These are phyloP conservation scores for Nemophila menziesii DNA, from an alignment of 257 asterid species.

Conservation along the genomic window DNA sequence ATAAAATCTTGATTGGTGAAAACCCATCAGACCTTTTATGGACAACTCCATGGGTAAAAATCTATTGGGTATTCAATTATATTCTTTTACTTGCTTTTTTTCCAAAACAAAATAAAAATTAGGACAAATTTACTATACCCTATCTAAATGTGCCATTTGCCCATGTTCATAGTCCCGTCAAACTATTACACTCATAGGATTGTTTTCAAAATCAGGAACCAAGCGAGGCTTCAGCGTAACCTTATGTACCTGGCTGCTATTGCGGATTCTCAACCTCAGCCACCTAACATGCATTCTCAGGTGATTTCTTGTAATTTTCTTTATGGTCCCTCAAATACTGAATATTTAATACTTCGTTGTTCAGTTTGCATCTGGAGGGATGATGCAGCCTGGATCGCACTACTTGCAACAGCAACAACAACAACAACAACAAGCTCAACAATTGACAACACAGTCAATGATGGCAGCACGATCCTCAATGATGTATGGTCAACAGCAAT, in stretches of 20 bases:
- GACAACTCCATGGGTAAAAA: no score
- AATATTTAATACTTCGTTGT: neutral
- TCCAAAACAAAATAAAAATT: no score
- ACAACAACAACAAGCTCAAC: constrained; percentile 69
- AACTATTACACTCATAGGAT: no score
- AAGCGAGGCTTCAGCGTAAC: constrained; percentile 80
- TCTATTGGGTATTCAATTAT: no score
- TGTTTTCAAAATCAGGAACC: constrained; percentile 37
- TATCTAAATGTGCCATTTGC: no score
- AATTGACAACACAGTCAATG: constrained; percentile 58
- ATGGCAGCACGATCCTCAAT: constrained; percentile 79
- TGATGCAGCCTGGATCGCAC: constrained; percentile 58
- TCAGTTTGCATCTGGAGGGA: constrained; percentile 51
- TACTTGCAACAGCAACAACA: constrained; percentile 67
- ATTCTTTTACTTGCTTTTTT: no score
- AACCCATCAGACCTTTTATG: no score
- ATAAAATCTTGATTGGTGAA: no score
- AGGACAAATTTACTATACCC: no score
- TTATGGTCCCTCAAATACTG: neutral
- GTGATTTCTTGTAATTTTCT: constrained; percentile 15
- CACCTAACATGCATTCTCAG: constrained; percentile 80
- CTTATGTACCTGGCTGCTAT: constrained; percentile 96
- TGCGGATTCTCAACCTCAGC: constrained; percentile 96
- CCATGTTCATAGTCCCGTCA: no score
- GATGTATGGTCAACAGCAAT: constrained; percentile 68